A percentile compares a stretch with the other conserved stretches of the same genome.
Conservation (phyloP, 78 protist species). For the Dictyostelium intermedium region DNA sequence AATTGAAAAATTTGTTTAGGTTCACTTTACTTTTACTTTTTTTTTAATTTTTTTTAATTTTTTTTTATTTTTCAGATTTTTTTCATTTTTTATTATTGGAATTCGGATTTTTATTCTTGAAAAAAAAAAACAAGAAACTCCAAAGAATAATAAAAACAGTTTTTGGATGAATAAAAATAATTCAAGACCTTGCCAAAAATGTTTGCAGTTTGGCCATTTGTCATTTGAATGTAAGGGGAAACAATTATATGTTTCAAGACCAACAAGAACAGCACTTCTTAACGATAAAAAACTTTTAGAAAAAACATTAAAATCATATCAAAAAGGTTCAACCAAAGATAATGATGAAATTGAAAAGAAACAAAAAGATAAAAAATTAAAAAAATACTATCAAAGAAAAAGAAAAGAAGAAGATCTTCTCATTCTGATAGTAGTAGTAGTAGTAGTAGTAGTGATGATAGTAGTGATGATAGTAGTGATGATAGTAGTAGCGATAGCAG, state of each 20-base stretch:
- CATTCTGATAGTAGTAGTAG: neutral
- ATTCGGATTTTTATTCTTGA: neutral
- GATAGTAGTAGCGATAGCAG: neutral
- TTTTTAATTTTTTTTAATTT: too few relatives aligned
- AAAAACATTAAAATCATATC: neutral
- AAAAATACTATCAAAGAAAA: neutral
- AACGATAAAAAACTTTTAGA: conserved; percentile 7
- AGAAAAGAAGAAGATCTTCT: neutral
- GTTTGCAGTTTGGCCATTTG: conserved; percentile 30
- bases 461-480: neutral
- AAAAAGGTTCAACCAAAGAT: neutral
- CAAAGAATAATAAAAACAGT: neutral
- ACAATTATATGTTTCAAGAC: neutral
- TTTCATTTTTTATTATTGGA: too few relatives aligned
- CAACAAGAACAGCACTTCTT: conserved; percentile 1
- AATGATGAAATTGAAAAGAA: neutral
- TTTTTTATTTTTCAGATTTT: too few relatives aligned
- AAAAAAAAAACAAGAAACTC: too few relatives aligned
- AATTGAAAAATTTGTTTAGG: too few relatives aligned
- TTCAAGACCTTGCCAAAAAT: conserved; percentile 14
- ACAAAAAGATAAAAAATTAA: neutral
- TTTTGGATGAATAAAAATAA: neutral
- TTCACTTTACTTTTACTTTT: neutral
- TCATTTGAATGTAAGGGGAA: neutral
- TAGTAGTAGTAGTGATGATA: neutral